Evolutionary conservation across 805 yeast species (phyloP), one percentile per base, ranked within the genome.

Genomic region (Candida wancherniae): DNA sequence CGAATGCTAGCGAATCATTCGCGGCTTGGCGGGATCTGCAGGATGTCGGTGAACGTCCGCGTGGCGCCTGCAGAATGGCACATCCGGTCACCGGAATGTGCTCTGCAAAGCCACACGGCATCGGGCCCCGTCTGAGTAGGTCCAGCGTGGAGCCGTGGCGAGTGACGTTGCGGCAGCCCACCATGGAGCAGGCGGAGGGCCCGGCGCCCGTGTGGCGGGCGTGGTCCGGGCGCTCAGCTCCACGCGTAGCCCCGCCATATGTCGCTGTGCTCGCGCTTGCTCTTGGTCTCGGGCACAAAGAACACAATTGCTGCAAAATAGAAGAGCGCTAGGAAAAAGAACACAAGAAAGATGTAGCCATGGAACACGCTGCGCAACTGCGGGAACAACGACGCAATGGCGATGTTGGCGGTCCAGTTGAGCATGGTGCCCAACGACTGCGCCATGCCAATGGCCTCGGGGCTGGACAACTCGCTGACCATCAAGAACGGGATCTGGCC

Each of bases 401-500:
- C 21, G 16, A 61, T 53, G 29, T 55, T 58, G 9, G 64, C 48
- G 11, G 48, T 23, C 68, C 68, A 63, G 33, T 61, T 62, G 27
- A 52, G 32, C 16, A 50, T 44, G 2, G 65, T 48, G 4, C 67
- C 68, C 19, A 58, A 37, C 3, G 63, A 51, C 39, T 61, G 68
- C 3, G 63, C 64, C 15, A 48, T 42, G 3, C 55, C 54, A 5
- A 62, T 53, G 1, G 56, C 53, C 31, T 57, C 60, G 29, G 55
- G 57, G 21, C 46, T 37, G 2, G 63, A 48, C 24, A 62, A 48
- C 33, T 63, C 69, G 9, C 59, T 50, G 1, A 61, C 45, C 61
- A 62, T 60, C 39, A 63, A 40, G 27, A 57, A 62, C 10, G 66
- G 67, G 16, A 63, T 43, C 12, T 63, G 65, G 9, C 64, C 62